Evolutionary conservation across 1,284 basidiomycete genomes (phyloP).

Genomic region (Inonotus obliquus): DNA sequence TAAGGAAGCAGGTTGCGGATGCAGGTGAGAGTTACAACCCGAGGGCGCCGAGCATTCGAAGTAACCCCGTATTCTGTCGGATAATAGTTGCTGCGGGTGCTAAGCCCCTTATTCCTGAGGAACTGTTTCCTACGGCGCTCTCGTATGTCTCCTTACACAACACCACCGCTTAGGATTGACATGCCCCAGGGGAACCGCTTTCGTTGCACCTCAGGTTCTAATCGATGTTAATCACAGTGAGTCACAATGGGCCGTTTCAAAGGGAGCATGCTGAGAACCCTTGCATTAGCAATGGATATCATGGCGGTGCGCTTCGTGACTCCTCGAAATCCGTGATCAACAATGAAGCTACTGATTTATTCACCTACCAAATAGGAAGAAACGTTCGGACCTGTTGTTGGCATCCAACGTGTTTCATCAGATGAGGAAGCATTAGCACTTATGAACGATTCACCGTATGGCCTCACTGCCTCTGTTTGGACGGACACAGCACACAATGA

Average conservation of each 20-base stretch:
- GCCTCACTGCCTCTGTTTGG: conserved; percentile 92
- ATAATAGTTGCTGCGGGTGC: conserved; percentile 71
- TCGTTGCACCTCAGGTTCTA: conserved; percentile 86
- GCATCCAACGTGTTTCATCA: conserved; percentile 79
- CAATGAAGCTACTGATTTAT: neutral
- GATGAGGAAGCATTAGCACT: conserved; percentile 83
- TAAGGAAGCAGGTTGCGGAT: conserved; percentile 81
- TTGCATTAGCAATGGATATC: conserved; percentile 72
- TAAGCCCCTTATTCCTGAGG: conserved; percentile 67
- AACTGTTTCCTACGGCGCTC: conserved; percentile 64
- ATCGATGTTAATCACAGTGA: conserved; percentile 82
- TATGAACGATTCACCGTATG: conserved; percentile 97
- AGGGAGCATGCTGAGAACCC: neutral
- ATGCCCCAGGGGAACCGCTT: conserved; percentile 75
- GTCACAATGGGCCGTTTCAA: conserved; percentile 25
- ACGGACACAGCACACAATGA: conserved; percentile 62
- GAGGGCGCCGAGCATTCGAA: neutral
- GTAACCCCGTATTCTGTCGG: neutral
- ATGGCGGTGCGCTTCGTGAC: conserved; percentile 59
- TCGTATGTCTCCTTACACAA: conserved; percentile 39
- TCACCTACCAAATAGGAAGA: conserved; percentile 49
- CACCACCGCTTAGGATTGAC: neutral
- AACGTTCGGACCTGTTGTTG: conserved; percentile 87
- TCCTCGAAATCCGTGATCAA: neutral
- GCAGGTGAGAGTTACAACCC: conserved; percentile 49